Conservation (phyloP, 2,329 filamentous ascomycete genomes). For the Penicillium sp. region DNA sequence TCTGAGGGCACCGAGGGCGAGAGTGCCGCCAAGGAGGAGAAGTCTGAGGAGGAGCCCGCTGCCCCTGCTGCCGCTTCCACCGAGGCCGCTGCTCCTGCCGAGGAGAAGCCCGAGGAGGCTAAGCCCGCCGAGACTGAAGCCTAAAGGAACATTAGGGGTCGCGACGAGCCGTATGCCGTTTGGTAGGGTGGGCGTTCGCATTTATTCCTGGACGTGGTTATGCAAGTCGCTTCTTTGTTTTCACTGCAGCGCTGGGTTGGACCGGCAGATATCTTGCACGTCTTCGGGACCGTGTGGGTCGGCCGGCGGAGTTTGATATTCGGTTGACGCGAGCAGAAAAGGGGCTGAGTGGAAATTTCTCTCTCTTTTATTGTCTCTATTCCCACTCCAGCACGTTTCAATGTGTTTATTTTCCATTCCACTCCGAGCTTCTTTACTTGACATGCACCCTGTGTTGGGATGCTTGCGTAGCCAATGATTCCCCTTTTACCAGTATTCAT, state of each 20-base stretch:
- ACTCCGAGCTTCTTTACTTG: constrained; percentile 7
- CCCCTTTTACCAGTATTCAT: constrained; percentile 4
- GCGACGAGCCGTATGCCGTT: constrained; percentile 30
- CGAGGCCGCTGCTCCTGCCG: constrained; percentile 41
- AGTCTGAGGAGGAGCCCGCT: constrained; percentile 50
- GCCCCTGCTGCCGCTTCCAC: constrained; percentile 3
- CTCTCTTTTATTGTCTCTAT: constrained; percentile 44
- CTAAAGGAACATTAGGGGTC: constrained; percentile 24
- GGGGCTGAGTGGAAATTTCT: constrained; percentile 43
- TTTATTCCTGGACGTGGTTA: constrained; percentile 37
- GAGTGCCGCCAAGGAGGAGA: constrained; percentile 62
- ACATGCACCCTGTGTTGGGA: constrained; percentile 9
- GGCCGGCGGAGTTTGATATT: constrained; percentile 47
- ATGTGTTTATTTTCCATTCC: constrained; percentile 37
- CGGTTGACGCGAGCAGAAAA: constrained; percentile 41
- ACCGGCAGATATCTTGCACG: constrained; percentile 38
- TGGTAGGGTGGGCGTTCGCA: constrained; percentile 35
- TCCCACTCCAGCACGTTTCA: constrained; percentile 43
- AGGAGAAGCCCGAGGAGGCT: constrained; percentile 44
- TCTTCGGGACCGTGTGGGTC: constrained; percentile 39
- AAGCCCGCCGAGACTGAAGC: constrained; percentile 39
- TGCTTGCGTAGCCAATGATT: constrained; percentile 16
- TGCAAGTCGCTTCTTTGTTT: constrained; percentile 38
- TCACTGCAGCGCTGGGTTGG: constrained; percentile 37
- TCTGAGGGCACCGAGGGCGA: constrained; percentile 77